A percentile compares a stretch with the other conserved stretches of the same genome.
These are phyloP conservation scores for Sphaerulina vaccinii DNA, from an alignment of 2,329 filamentous ascomycete genomes.

Conservation along the genomic window DNA sequence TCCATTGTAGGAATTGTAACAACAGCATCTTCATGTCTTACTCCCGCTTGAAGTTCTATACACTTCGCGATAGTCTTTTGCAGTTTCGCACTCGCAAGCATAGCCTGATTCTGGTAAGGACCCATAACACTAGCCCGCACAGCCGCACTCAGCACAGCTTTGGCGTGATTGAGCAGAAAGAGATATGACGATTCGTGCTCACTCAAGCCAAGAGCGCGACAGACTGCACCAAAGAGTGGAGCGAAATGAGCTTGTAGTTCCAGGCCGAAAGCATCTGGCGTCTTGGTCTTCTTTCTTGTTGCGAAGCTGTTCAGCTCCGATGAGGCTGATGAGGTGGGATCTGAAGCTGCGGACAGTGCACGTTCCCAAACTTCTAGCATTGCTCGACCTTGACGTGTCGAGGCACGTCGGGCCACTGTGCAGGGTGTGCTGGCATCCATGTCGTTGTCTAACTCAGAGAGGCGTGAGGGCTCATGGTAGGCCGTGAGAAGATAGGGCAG, in stretches of 20 bases:
- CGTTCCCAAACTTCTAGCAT: constrained; percentile 72
- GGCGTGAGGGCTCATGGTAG: constrained; percentile 53
- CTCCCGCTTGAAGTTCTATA: constrained; percentile 59
- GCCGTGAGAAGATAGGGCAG: constrained; percentile 73
- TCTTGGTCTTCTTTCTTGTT: constrained; percentile 23
- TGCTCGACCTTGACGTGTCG: constrained; percentile 72
- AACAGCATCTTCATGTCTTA: constrained; percentile 60
- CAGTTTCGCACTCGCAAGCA: constrained; percentile 63
- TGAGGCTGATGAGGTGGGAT: constrained; percentile 5
- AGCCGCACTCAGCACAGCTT: constrained; percentile 72
- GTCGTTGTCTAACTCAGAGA: constrained; percentile 67
- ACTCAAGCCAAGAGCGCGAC: constrained; percentile 59
- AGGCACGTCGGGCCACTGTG: constrained; percentile 74
- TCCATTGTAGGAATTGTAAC: constrained; percentile 77
- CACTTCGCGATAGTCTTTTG: constrained; percentile 58
- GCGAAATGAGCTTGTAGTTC: constrained; percentile 61
- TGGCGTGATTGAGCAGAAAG: constrained; percentile 73
- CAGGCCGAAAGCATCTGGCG: constrained; percentile 22
- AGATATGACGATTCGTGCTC: constrained; percentile 67
- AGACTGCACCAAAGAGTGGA: constrained; percentile 68
- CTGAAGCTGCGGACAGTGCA: constrained; percentile 26
- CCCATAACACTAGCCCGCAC: constrained; percentile 76
- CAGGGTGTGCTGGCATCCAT: constrained; percentile 76
- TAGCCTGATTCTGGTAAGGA: constrained; percentile 73
- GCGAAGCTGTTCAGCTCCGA: constrained; percentile 25